Percentiles rank a stretch among this genome's conserved stretches.
phyloP scores from a whole-genome alignment of 2,329 filamentous ascomycete genomes.

The Scedosporium aurantiacum region DNA sequence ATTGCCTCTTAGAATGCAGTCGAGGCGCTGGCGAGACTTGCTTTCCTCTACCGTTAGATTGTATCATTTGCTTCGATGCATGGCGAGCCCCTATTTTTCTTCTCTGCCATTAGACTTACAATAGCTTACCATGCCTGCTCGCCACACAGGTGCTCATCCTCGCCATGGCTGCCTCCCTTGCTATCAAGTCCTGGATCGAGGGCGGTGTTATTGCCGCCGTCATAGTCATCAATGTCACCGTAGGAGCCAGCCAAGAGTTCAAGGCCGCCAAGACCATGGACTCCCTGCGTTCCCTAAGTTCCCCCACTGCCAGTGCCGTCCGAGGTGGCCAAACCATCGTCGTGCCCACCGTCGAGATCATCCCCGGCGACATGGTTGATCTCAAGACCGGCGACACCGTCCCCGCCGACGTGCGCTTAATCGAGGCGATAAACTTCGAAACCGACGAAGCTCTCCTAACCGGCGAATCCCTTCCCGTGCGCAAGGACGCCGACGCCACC shows the following conservation, averaged over 20 bases:
- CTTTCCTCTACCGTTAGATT: background rate
- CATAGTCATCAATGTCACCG: conserved; percentile 45
- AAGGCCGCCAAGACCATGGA: conserved; percentile 39
- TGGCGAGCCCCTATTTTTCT: background rate
- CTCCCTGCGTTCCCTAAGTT: conserved; percentile 31
- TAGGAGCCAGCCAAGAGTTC: conserved; percentile 36
- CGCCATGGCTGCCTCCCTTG: conserved; percentile 47
- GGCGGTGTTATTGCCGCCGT: conserved; percentile 47
- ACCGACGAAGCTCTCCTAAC: conserved; percentile 57
- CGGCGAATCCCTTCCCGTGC: conserved; percentile 51
- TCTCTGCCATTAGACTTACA: background rate
- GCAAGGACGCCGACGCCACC: conserved; percentile 36
- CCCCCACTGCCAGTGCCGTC: conserved; percentile 31
- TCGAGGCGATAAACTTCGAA: conserved; percentile 54
- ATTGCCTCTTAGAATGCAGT: background rate
- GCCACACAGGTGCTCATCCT: conserved; percentile 36
- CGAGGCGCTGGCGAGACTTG: background rate
- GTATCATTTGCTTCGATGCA: background rate
- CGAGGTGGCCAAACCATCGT: conserved; percentile 28
- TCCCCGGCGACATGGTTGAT: conserved; percentile 46
- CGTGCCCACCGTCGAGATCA: conserved; percentile 31
- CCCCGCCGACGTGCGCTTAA: conserved; percentile 45
- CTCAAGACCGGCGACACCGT: conserved; percentile 49
- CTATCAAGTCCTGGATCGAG: conserved; percentile 48
- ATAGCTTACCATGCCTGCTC: background rate